phyloP scores from a whole-genome alignment of 2,329 filamentous ascomycete genomes.

The Fusarium papillatum region DNA sequence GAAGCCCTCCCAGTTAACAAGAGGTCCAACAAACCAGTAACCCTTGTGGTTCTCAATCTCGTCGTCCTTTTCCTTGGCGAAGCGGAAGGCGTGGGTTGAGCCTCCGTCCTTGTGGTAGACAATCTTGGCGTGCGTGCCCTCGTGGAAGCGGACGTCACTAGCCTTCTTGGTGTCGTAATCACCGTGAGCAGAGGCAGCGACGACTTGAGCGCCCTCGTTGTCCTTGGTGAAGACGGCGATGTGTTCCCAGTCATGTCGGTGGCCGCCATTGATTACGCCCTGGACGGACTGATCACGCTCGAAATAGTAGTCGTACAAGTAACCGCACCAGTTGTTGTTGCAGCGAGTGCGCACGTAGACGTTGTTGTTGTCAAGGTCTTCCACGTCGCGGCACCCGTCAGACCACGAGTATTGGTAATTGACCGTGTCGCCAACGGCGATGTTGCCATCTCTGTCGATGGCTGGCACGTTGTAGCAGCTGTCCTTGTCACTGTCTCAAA shows the following conservation, averaged over 20 bases:
- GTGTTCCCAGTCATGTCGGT: constrained; percentile 33
- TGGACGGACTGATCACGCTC: constrained; percentile 49
- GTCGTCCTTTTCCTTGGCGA: constrained; percentile 42
- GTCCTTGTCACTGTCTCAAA: background rate
- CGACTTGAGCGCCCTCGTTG: constrained; percentile 24
- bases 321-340: constrained; percentile 59
- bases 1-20: constrained; percentile 50
- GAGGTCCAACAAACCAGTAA: constrained; percentile 48
- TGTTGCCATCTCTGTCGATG: constrained; percentile 50
- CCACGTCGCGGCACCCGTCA: constrained; percentile 48
- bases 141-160: constrained; percentile 10
- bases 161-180: constrained; percentile 17
- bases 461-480: constrained; percentile 56
- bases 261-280: constrained; percentile 8
- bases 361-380: constrained; percentile 54
- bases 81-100: constrained; percentile 53
- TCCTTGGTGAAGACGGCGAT: constrained; percentile 22
- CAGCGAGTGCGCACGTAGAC: constrained; percentile 58
- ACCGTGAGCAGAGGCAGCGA: constrained; percentile 23
- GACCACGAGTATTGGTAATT: constrained; percentile 41
- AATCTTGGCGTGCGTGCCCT: constrained; percentile 49
- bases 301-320: constrained; percentile 61
- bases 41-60: constrained; percentile 50
- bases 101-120: constrained; percentile 55
- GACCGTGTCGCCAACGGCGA: constrained; percentile 47